phyloP scores from a whole-genome alignment of 2,329 filamentous ascomycete genomes.

The Fonsecaea nubica region DNA sequence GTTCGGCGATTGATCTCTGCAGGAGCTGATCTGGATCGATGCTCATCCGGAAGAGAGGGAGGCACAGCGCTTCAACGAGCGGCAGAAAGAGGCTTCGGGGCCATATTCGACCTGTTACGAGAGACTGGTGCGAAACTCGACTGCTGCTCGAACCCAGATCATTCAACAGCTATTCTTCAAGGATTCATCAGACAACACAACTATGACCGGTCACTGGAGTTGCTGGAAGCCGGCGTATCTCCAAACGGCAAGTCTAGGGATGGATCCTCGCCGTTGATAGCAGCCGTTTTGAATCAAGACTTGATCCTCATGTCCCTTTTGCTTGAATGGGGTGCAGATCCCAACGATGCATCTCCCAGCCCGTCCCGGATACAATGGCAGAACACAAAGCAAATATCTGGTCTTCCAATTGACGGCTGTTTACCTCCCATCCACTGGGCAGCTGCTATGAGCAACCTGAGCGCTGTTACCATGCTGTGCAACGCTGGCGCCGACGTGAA shows the following conservation, averaged over 20 bases:
- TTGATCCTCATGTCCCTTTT: slow-evolving; percentile 8
- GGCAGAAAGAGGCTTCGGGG: background rate
- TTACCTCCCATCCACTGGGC: slow-evolving; percentile 7
- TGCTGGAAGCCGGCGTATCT: slow-evolving; percentile 1
- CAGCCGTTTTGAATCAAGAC: slow-evolving; percentile 6
- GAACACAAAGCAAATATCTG: too few species aligned
- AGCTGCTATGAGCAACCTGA: background rate
- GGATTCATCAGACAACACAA: slow-evolving; percentile 3
- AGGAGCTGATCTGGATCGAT: slow-evolving; percentile 6
- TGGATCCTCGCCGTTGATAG: slow-evolving; percentile 1
- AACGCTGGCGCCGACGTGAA: slow-evolving; percentile 12
- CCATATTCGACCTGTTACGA: slow-evolving; percentile 13
- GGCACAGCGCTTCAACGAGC: slow-evolving; percentile 8
- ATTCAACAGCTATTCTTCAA: background rate
- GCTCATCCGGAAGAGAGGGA: background rate
- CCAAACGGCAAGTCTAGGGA: background rate
- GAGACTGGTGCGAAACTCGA: background rate
- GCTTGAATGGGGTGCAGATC: slow-evolving; percentile 10
- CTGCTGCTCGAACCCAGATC: background rate
- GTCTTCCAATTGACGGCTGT: background rate
- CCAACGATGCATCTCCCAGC: background rate
- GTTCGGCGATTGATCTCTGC: slow-evolving; percentile 8
- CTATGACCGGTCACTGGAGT: background rate
- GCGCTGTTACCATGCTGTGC: slow-evolving; percentile 4
- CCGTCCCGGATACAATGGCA: background rate